These are phyloP conservation scores for Ceratocystis diversiconidia DNA, from an alignment of 2,329 filamentous ascomycete species.

Conservation along the genomic window DNA sequence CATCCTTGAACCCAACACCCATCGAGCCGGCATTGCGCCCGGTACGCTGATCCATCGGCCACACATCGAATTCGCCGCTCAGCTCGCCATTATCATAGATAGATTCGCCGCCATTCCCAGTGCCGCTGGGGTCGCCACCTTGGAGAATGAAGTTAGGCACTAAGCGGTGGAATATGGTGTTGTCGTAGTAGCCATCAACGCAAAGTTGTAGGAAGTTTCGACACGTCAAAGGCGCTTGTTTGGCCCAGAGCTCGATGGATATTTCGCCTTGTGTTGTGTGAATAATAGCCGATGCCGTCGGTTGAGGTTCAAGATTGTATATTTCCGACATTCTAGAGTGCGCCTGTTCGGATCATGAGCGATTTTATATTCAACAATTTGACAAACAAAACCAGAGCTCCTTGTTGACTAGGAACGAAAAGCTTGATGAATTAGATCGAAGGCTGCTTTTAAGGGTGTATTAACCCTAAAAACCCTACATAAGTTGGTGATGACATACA, in stretches of 20 bases:
- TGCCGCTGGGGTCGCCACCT: conserved; percentile 86
- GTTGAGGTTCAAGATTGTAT: conserved; percentile 84
- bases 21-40: conserved; percentile 45
- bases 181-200: conserved; percentile 88
- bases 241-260: conserved; percentile 83
- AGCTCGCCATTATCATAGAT: conserved; percentile 79
- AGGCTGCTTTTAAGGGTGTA: not conserved
- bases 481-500: not conserved
- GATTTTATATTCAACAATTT: too few relatives aligned
- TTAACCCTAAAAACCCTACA: conserved; percentile 1
- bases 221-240: conserved; percentile 79
- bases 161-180: conserved; percentile 85
- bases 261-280: conserved; percentile 84
- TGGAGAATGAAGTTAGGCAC: conserved; percentile 88
- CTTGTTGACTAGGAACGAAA: not conserved
- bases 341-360: not conserved
- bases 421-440: not conserved
- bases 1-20: conserved; percentile 58
- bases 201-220: conserved; percentile 94
- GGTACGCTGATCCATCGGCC: conserved; percentile 51
- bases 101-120: conserved; percentile 78
- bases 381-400: too few relatives aligned
- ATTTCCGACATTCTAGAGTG: conserved; percentile 57
- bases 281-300: conserved; percentile 80
- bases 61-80: conserved; percentile 56